Conservation (phyloP, 2,329 filamentous ascomycete genomes). For the Diaporthe destruens region DNA sequence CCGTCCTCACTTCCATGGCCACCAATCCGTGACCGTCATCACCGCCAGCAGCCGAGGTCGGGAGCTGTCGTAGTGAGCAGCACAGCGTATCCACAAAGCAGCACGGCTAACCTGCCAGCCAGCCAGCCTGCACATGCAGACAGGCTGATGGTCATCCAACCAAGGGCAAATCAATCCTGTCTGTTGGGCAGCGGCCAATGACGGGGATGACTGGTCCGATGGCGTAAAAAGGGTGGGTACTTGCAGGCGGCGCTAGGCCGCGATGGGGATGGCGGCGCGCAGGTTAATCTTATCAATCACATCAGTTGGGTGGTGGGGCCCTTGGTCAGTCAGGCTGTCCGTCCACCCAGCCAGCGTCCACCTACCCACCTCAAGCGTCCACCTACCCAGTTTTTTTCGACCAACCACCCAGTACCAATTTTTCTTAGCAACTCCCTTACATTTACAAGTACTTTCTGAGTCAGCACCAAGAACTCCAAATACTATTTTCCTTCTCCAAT, state of each 20-base stretch:
- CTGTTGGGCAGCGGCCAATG: constrained; percentile 33
- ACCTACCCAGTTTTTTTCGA: too few species aligned
- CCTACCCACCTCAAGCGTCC: too few species aligned
- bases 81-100: background rate
- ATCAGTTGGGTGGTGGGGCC: constrained; percentile 34
- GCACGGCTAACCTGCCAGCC: too few species aligned
- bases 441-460: too few species aligned
- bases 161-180: constrained; percentile 3
- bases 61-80: constrained; percentile 2
- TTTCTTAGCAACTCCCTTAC: too few species aligned
- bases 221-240: constrained; percentile 18
- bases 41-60: background rate
- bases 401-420: too few species aligned
- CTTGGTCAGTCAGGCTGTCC: background rate
- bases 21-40: background rate
- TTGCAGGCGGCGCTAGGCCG: background rate
- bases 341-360: too few species aligned
- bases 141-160: constrained; percentile 27
- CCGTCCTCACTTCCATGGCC: background rate
- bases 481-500: too few species aligned
- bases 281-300: constrained; percentile 43
- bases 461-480: too few species aligned
- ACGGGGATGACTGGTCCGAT: constrained; percentile 12
- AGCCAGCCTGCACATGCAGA: background rate
- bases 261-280: constrained; percentile 28